Evolutionary conservation across 352 stramenopile species (phyloP), one percentile per base, ranked within the genome.

Genomic region (Elongisporangium prolatum): DNA sequence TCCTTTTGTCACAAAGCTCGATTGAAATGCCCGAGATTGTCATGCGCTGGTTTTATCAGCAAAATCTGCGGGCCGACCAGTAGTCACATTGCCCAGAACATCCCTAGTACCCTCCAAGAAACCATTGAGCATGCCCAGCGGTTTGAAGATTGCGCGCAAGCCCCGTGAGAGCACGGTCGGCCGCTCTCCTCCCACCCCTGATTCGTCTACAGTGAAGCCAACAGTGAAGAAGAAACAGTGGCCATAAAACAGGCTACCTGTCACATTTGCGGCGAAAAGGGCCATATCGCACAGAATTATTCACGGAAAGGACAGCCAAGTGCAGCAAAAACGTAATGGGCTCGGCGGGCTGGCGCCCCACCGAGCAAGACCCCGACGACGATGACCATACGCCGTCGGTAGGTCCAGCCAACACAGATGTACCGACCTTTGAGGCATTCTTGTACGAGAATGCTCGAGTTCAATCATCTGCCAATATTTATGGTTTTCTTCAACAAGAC

Each of bases 311-410:
- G 50, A 24, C 34, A 55, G 50, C 21, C 50, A 5, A 24, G 50
- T 44, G 50, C 50, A 21, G 21, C 21, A 55, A 55, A 55, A 55
- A 55, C n/a, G 24, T 55, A 55, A 17, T 13, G 17, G 22, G 50
- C 50, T 55, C 25, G 37, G 53, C 53, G 37, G 53, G 53, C 34
- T 28, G 53, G 53, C 53, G 53, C 53, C 53, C 53, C 53, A 34
- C 53, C 34, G 53, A 58, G 34, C 53, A 58, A 34, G 22, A 22
- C 50, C 21, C 50, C 47, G 51, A 10, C 21, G 51, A 20, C 47
- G 51, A 48, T 48, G 17, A 56, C 25, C 51, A 56, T 56, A 56
- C 17, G 24, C 24, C 51, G 14, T 14, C 51, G 47, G 51, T 9
- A 21, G 51, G 24, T 34, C 24, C 24, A 34, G 24, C 24, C 24